Base-by-base conservation (phyloP, 2,329 filamentous ascomycete genomes). In the Fusarium sp. region DNA sequence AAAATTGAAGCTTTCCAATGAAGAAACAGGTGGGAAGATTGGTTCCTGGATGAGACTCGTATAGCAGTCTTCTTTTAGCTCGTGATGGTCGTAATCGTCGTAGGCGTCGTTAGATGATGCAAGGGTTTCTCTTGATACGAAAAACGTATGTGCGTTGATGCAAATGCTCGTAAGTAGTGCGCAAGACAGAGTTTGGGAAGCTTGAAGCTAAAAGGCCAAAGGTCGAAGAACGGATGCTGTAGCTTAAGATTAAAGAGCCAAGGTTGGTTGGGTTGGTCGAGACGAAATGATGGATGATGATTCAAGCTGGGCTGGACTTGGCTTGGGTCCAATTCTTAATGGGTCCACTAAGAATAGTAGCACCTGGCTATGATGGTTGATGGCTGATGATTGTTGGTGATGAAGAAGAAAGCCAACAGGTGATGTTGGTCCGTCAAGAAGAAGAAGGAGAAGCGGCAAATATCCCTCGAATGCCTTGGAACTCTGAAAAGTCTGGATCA, bases 61-160 rank as follows among this genome's bases (percentile, higher is more conserved):
- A 49, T 13, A 30, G 22, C 27, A 64, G 52, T 41, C 56, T 54
- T 64, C 33, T 54, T 69, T 69, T 70, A 44, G 52, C 30, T 69
- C 66, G 66, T 69, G 61, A 67, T 59, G 52, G 62, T 69, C 66
- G 66, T 69, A 50, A 63, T 50, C 44, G 62, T 69, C 66, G 66
- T 69, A 46, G 46, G 64, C 66, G 67, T 69, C 66, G 66, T 69
- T 66, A 66, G 60, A 66, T 69, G 49, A 35, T 59, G 23, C 46
- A 47, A 35, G 33, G 37, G 22, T 22, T 56, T 43, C 52, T 39
- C 23, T 46, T 20, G 13, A 20, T 45, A 63, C 49, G 25, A 20
- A 25, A 25, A 52, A 39, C 39, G 39, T 22, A 44, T 14, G 39
- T 30, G 9, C 11, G 51, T 56, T 4, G 27, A 46, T 53, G 41